phyloP scores from a whole-genome alignment of 2,329 filamentous ascomycete genomes.

The Ceratocystis lukuohia region DNA sequence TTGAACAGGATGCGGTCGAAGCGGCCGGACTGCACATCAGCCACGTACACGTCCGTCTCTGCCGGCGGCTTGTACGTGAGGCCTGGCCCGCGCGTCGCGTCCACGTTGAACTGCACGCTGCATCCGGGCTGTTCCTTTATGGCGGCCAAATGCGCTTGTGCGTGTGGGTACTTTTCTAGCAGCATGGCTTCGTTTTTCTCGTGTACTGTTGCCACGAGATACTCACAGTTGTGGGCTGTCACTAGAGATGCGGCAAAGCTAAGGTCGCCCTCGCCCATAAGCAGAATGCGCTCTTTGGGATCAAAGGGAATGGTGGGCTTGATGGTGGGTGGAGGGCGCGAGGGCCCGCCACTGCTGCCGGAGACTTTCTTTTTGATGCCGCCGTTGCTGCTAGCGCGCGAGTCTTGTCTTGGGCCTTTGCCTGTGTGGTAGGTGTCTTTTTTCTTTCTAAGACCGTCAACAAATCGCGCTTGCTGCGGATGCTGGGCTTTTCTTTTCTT shows the following conservation, averaged over 20 bases:
- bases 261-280: constrained; percentile 70
- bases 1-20: constrained; percentile 85
- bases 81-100: constrained; percentile 50
- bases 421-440: constrained; percentile 13
- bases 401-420: constrained; percentile 3
- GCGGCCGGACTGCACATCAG: constrained; percentile 22
- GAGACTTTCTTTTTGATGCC: constrained; percentile 21
- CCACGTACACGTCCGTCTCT: constrained; percentile 21
- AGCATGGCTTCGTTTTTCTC: constrained; percentile 47
- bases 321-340: constrained; percentile 10
- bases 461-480: constrained; percentile 15
- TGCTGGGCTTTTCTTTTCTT: constrained; percentile 34
- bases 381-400: background rate
- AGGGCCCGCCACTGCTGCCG: constrained; percentile 17
- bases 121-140: constrained; percentile 29
- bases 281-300: constrained; percentile 53
- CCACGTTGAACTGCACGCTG: constrained; percentile 46
- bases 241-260: constrained; percentile 60
- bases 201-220: constrained; percentile 56
- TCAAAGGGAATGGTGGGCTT: constrained; percentile 50
- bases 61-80: constrained; percentile 28
- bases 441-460: constrained; percentile 14
- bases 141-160: constrained; percentile 41
- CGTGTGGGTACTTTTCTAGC: constrained; percentile 61
- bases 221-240: constrained; percentile 49